Conservation (phyloP, 805 yeast species). For the Candida sithepensis region DNA sequence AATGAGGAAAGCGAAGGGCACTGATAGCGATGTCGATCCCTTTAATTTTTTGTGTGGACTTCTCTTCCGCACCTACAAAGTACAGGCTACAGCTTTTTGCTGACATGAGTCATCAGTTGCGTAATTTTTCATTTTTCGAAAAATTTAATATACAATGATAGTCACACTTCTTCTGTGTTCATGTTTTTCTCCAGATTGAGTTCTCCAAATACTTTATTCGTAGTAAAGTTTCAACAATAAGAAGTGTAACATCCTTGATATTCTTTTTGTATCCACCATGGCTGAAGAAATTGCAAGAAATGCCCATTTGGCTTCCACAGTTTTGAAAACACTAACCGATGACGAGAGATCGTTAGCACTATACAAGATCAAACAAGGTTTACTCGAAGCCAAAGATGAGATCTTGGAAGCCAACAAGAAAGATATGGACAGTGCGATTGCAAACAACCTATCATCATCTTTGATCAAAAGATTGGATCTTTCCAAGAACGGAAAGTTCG, state of each 20-base stretch:
- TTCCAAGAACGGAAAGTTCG: slow-evolving; percentile 78
- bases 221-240: too few relatives aligned
- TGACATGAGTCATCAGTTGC: neutral
- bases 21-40: too few relatives aligned
- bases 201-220: too few relatives aligned
- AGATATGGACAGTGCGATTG: slow-evolving; percentile 70
- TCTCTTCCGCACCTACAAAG: neutral
- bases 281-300: slow-evolving; percentile 76
- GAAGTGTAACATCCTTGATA: too few relatives aligned
- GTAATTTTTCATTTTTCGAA: neutral
- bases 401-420: slow-evolving; percentile 69
- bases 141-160: neutral
- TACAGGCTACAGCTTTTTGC: too few relatives aligned
- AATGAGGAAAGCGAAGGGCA: too few relatives aligned
- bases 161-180: too few relatives aligned
- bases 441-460: slow-evolving; percentile 61
- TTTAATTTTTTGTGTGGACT: neutral
- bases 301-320: slow-evolving; percentile 81
- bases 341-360: slow-evolving; percentile 73
- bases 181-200: too few relatives aligned
- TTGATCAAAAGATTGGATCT: slow-evolving; percentile 83
- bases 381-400: slow-evolving; percentile 52
- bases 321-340: slow-evolving; percentile 72
- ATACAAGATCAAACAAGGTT: slow-evolving; percentile 65
- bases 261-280: slow-evolving; percentile 32